These are phyloP conservation scores for Oryza brachyantha DNA, from an alignment of 176 grass and related monocot genomes.

Conservation along the genomic window DNA sequence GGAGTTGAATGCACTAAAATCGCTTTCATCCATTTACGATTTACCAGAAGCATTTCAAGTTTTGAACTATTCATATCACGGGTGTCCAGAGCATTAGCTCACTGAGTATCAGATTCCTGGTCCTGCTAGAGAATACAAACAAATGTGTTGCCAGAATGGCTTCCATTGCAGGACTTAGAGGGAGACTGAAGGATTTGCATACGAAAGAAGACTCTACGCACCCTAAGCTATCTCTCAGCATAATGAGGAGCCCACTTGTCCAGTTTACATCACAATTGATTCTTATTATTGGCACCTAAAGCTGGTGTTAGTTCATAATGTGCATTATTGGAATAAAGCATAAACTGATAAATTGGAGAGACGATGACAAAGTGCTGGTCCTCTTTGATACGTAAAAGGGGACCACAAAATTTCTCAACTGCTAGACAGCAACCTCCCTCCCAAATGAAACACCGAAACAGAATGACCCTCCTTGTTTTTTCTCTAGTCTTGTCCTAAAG, in stretches of 20 bases:
- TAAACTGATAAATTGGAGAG: slow-evolving; percentile 13
- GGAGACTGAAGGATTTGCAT: neutral
- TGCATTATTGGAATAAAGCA: slow-evolving; percentile 16
- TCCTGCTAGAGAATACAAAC: neutral
- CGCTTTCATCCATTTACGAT: neutral
- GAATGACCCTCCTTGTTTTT: slow-evolving; percentile 45
- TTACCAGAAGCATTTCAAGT: neutral
- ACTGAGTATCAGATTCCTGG: slow-evolving; percentile 2
- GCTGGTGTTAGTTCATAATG: slow-evolving; percentile 9
- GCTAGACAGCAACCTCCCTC: slow-evolving; percentile 22
- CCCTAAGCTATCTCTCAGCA: neutral
- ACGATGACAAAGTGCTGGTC: slow-evolving; percentile 39
- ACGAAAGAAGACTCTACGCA: neutral
- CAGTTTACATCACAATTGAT: slow-evolving; percentile 16
- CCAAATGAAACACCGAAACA: slow-evolving; percentile 33
- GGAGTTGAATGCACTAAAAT: neutral
- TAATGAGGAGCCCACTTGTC: slow-evolving; percentile 14
- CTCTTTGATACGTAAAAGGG: slow-evolving; percentile 18
- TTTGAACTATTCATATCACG: neutral
- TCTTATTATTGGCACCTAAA: neutral
- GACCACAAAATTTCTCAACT: slow-evolving; percentile 32
- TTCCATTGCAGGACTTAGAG: neutral
- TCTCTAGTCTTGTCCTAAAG: slow-evolving; percentile 32
- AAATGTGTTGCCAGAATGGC: neutral
- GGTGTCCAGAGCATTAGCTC: neutral